Percentiles rank a stretch among this genome's conserved stretches.
These are phyloP conservation scores for Phytophthora crassamura DNA, from an alignment of 352 stramenopile genomes.

Conservation along the genomic window DNA sequence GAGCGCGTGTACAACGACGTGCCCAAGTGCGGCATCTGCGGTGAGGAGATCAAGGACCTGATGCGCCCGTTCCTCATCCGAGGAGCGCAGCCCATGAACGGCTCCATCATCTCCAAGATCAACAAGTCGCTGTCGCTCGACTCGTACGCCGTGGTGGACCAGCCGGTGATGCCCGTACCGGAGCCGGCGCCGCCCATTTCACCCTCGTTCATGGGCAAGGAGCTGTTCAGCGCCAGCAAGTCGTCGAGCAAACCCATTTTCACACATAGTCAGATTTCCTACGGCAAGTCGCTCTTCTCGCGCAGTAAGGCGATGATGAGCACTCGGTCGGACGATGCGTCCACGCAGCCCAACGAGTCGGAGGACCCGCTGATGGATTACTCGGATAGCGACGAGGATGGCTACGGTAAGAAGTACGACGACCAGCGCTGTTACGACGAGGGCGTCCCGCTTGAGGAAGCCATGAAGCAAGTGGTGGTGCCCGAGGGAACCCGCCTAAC, in stretches of 20 bases:
- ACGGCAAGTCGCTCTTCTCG: constrained; percentile 41
- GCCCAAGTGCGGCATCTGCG: constrained; percentile 78
- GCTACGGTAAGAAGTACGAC: constrained; percentile 57
- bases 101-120: constrained; percentile 76
- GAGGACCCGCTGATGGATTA: constrained; percentile 56
- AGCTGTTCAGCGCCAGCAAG: constrained; percentile 50
- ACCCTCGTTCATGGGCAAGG: constrained; percentile 21
- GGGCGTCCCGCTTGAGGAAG: constrained; percentile 70
- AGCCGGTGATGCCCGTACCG: constrained; percentile 37
- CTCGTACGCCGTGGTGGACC: constrained; percentile 65
- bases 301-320: constrained; percentile 44
- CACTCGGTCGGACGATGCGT: constrained; percentile 45
- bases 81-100: constrained; percentile 76
- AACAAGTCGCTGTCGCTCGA: constrained; percentile 74
- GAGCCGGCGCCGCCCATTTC: constrained; percentile 44
- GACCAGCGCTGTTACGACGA: constrained; percentile 76
- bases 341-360: constrained; percentile 60
- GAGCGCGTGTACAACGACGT: constrained; percentile 74
- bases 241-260: constrained; percentile 48
- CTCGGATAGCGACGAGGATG: constrained; percentile 47
- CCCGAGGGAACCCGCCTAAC: constrained; percentile 58
- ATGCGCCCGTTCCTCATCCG: constrained; percentile 81
- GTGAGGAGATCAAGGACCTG: constrained; percentile 70
- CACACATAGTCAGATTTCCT: constrained; percentile 41
- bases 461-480: constrained; percentile 83